A percentile compares a stretch with the other conserved stretches of the same genome.
Conservation (phyloP, 2,329 filamentous ascomycete genomes). For the Nigrospora sphaerica region DNA sequence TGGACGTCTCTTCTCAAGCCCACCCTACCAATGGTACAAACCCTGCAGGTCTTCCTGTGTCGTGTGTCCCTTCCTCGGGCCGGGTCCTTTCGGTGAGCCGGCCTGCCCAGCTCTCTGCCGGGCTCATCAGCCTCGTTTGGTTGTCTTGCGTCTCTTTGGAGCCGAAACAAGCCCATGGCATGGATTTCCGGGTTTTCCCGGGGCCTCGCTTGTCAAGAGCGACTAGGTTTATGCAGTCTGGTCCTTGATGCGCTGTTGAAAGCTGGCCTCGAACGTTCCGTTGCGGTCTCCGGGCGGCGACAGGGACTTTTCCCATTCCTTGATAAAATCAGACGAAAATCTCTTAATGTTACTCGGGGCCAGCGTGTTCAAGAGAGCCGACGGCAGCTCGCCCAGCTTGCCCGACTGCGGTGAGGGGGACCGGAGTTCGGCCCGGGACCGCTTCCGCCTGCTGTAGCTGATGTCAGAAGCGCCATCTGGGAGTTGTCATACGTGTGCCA, state of each 20-base stretch:
- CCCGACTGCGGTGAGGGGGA: slow-evolving; percentile 18
- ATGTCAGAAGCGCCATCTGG: slow-evolving; percentile 12
- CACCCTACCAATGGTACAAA: too few species aligned
- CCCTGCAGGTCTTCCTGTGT: too few species aligned
- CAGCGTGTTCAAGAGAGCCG: slow-evolving; percentile 65
- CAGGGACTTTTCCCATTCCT: slow-evolving; percentile 81
- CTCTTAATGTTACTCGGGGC: slow-evolving; percentile 71
- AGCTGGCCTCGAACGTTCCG: neutral
- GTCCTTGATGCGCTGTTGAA: slow-evolving; percentile 1
- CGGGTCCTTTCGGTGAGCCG: too few species aligned
- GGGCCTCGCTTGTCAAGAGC: too few species aligned
- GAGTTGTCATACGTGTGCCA: slow-evolving; percentile 12
- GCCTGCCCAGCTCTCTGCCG: too few species aligned
- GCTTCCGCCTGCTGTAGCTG: slow-evolving; percentile 21
- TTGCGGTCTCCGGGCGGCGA: slow-evolving; percentile 33
- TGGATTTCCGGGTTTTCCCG: too few species aligned
- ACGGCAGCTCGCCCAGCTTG: slow-evolving; percentile 51
- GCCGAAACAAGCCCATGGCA: too few species aligned
- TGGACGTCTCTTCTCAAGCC: too few species aligned
- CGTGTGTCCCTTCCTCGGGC: too few species aligned
- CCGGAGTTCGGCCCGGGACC: slow-evolving; percentile 17
- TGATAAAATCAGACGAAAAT: slow-evolving; percentile 80
- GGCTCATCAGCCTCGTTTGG: too few species aligned
- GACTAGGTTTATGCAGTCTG: neutral
- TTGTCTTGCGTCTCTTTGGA: too few species aligned